These are phyloP conservation scores for Talaromyces sp. DNA, from an alignment of 2,329 filamentous ascomycete genomes.

Conservation along the genomic window DNA sequence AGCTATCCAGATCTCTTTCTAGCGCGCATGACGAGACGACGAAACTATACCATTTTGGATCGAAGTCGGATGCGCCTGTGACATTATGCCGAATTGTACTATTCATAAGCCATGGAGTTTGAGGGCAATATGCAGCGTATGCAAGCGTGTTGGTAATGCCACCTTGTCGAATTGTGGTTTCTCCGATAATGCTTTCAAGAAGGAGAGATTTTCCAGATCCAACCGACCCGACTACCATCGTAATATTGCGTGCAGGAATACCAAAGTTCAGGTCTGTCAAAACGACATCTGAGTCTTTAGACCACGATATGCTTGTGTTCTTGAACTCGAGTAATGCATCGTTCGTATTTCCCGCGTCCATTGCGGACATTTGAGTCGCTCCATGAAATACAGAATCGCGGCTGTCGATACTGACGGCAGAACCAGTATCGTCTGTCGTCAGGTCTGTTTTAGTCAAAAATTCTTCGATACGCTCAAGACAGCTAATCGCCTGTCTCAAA, in stretches of 20 bases:
- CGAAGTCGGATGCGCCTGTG: slow-evolving; percentile 25
- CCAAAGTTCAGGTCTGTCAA: slow-evolving; percentile 41
- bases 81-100: slow-evolving; percentile 32
- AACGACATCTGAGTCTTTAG: slow-evolving; percentile 26
- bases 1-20: slow-evolving; percentile 27
- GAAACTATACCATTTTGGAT: slow-evolving; percentile 30
- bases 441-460: slow-evolving; percentile 26
- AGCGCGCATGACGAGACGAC: slow-evolving; percentile 28
- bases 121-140: slow-evolving; percentile 36
- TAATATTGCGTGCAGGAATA: slow-evolving; percentile 43
- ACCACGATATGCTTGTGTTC: slow-evolving; percentile 27
- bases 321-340: slow-evolving; percentile 27
- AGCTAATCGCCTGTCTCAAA: slow-evolving; percentile 37
- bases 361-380: slow-evolving; percentile 1
- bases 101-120: slow-evolving; percentile 31
- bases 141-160: neutral
- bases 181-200: slow-evolving; percentile 45
- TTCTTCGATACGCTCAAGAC: slow-evolving; percentile 41
- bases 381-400: neutral
- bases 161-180: slow-evolving; percentile 29
- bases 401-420: neutral
- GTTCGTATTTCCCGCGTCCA: neutral
- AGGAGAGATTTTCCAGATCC: slow-evolving; percentile 53
- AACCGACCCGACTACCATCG: slow-evolving; percentile 50
- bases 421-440: neutral